A percentile compares a stretch with the other conserved stretches of the same genome.
These are phyloP conservation scores for Arabis hirsuta DNA, from an alignment of 345 rosid genomes.

Conservation along the genomic window DNA sequence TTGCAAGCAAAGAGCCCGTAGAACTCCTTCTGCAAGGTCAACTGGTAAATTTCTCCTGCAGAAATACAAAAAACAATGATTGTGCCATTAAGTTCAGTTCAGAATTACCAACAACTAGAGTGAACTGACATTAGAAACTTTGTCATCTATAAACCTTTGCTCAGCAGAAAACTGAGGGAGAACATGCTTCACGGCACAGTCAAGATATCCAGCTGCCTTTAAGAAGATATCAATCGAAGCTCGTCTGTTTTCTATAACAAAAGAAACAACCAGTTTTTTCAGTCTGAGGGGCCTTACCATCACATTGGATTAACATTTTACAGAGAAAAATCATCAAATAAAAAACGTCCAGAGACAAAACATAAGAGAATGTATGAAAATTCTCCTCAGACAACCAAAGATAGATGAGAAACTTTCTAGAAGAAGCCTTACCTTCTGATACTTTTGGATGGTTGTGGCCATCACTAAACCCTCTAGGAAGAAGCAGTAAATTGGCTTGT, in stretches of 20 bases:
- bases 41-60: constrained; percentile 90
- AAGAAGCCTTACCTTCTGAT: constrained; percentile 76
- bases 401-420: constrained; percentile 23
- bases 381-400: constrained; percentile 1
- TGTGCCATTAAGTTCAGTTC: constrained; percentile 2
- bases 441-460: constrained; percentile 77
- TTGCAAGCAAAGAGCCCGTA: constrained; percentile 90
- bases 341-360: neutral
- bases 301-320: neutral
- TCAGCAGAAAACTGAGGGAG: constrained; percentile 84
- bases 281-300: constrained; percentile 8
- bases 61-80: constrained; percentile 19
- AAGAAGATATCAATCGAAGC: constrained; percentile 88
- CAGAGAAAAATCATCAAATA: neutral
- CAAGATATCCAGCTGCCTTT: constrained; percentile 97
- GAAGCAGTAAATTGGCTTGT: constrained; percentile 88
- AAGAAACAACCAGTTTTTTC: constrained; percentile 14
- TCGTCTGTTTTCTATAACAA: constrained; percentile 74
- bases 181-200: constrained; percentile 87
- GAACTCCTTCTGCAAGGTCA: constrained; percentile 92
- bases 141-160: constrained; percentile 60
- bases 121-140: constrained; percentile 9
- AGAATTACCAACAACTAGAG: constrained; percentile 13
- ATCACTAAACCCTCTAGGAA: constrained; percentile 84
- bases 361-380: constrained; percentile 5